Evolutionary conservation across 108 stramenopile genomes (phyloP), one percentile per base, ranked within the genome.

Genomic region (Mayamaea pseudoterrestris): DNA sequence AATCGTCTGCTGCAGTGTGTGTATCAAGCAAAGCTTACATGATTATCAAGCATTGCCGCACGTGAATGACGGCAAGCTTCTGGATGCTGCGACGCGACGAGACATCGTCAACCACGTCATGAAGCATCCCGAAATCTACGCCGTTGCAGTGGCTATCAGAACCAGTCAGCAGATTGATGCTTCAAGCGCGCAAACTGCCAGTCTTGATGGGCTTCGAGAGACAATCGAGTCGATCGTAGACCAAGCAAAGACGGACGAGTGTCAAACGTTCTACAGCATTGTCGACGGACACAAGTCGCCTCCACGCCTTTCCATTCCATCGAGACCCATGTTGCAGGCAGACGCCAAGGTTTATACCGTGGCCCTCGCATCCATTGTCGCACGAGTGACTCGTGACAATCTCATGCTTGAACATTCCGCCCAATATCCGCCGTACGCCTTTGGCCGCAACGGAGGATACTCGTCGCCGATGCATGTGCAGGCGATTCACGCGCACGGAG

Each of bases 321-420:
- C 73, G 43, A 60, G 85, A 30, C 80, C 85, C 0, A 74, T 65
- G 55, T 67, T 78, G 16, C 58, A 73, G 53, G 85, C 58, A 8
- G 85, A 88, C 60, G 61, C 60, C 6, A 41, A 70, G 14, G 80
- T 83, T 7, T 80, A 78, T 47, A 63, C 78, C 2, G 71, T 82
- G 1, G 77, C 85, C 4, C 40, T 82, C 40, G 76, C 85, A 0
- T 79, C 77, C 18, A 78, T 80, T 34, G 37, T 88, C 47, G 80
- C 85, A 35, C 68, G 65, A 35, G 74, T 78, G 14, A 51, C 56
- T 44, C 60, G 60, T 2, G 72, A 83, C 47, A 22, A 17, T 6
- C 58, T 76, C 13, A 53, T 75, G 65, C 74, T 71, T 9, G 46
- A 53, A 1, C 58, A 59, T 35, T 58, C 59, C n/a, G 48, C 39